Evolutionary conservation across 1,284 basidiomycete species (phyloP).

Genomic region (Pseudomicrostroma phylloplanum): DNA sequence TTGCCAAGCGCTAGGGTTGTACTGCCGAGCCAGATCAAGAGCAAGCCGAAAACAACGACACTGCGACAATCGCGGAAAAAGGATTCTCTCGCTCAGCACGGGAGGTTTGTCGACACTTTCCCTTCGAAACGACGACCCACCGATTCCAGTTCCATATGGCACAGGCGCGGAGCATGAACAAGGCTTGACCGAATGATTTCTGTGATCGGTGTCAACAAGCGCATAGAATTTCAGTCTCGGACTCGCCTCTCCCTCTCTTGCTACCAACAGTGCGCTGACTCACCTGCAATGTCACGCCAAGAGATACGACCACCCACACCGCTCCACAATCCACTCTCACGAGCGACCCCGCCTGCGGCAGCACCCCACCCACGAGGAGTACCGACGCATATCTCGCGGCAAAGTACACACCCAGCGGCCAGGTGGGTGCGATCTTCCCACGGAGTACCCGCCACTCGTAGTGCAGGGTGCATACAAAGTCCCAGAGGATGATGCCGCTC

Average conservation of each 20-base stretch:
- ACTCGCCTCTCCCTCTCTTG: no score
- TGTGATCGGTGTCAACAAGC: neutral
- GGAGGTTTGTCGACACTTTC: no score
- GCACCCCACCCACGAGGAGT: neutral
- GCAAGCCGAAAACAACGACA: no score
- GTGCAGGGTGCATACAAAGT: neutral
- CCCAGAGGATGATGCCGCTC: constrained; percentile 1
- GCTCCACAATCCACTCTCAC: neutral
- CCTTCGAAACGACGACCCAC: neutral
- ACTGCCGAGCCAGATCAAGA: neutral
- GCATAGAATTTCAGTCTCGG: no score
- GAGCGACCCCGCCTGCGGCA: neutral
- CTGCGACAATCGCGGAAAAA: no score
- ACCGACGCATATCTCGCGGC: neutral
- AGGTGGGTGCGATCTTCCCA: neutral
- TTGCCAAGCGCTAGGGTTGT: neutral
- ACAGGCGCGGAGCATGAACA: constrained; percentile 1
- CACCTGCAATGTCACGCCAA: neutral
- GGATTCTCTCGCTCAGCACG: no score
- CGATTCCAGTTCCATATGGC: constrained; percentile 1
- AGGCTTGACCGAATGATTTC: neutral
- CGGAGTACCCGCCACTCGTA: neutral
- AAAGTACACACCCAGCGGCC: neutral
- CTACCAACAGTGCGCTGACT: neutral
- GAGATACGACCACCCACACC: neutral